phyloP scores from a whole-genome alignment of 352 stramenopile genomes.

The Globisporangium takayamanum region DNA sequence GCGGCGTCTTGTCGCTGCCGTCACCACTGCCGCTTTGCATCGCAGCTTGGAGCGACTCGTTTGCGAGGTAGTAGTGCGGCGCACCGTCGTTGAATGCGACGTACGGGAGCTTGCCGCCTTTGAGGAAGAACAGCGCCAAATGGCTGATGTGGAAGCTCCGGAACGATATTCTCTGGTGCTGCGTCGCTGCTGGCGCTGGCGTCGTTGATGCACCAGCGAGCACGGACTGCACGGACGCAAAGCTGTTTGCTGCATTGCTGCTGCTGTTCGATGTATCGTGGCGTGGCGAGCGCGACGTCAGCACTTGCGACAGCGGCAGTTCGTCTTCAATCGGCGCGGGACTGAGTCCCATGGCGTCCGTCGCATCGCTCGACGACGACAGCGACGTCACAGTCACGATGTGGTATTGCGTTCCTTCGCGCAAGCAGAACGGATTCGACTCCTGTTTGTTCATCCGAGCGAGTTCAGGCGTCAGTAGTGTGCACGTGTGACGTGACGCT shows the following conservation, averaged over 20 bases:
- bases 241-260: constrained; percentile 3
- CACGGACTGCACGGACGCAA: constrained; percentile 7
- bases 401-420: constrained; percentile 66
- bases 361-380: constrained; percentile 22
- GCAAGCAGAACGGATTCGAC: constrained; percentile 62
- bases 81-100: constrained; percentile 79
- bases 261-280: constrained; percentile 12
- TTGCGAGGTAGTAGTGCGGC: constrained; percentile 74
- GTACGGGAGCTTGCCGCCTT: constrained; percentile 68
- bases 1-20: constrained; percentile 46
- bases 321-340: constrained; percentile 36
- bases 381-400: constrained; percentile 64
- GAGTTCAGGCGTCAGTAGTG: constrained; percentile 1
- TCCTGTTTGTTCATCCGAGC: constrained; percentile 16
- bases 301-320: constrained; percentile 54
- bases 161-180: constrained; percentile 74
- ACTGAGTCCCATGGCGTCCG: constrained; percentile 6
- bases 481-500: not conserved
- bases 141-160: constrained; percentile 79
- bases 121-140: constrained; percentile 72
- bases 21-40: constrained; percentile 25
- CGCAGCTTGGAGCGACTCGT: constrained; percentile 71
- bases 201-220: constrained; percentile 6
- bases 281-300: constrained; percentile 38
- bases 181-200: constrained; percentile 6